A percentile compares a stretch with the other conserved stretches of the same genome.
Evolutionary conservation across 129 eudicot genomes (phyloP).

Genomic region (Erigeron canadensis): DNA sequence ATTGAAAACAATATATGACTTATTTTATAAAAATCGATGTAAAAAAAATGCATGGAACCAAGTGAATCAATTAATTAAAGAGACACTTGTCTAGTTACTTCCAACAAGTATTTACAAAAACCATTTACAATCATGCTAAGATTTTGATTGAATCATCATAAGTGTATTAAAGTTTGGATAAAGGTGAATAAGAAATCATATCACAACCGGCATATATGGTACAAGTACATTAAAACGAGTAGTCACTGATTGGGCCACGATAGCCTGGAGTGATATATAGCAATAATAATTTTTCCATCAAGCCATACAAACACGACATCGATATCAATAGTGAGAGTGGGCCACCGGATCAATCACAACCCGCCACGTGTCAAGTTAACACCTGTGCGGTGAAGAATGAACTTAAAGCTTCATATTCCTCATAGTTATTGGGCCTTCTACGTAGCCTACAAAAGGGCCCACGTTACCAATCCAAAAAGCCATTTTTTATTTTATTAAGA

Average conservation of each 20-base stretch:
- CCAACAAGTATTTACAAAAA: no score
- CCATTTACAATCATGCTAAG: no score
- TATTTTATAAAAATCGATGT: no score
- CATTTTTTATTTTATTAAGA: slow-evolving; percentile 34
- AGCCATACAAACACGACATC: not conserved
- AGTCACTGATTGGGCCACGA: slow-evolving; percentile 5
- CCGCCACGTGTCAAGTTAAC: slow-evolving; percentile 27
- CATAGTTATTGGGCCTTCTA: slow-evolving; percentile 27
- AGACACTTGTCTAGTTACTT: no score
- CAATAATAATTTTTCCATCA: slow-evolving; percentile 20
- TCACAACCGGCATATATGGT: not conserved
- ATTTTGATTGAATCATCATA: no score
- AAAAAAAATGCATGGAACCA: no score
- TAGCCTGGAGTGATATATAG: slow-evolving; percentile 1
- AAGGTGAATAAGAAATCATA: not conserved
- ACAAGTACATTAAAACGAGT: not conserved
- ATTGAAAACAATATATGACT: no score
- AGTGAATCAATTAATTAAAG: no score
- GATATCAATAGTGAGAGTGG: slow-evolving; percentile 4
- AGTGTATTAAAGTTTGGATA: no score
- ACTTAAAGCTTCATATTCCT: not conserved
- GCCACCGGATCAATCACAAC: not conserved
- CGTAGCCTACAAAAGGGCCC: slow-evolving; percentile 13
- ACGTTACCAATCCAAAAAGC: slow-evolving; percentile 20
- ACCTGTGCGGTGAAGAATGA: slow-evolving; percentile 20